Conservation (phyloP, 2,329 filamentous ascomycete genomes). For the Keithomyces neogunnii region DNA sequence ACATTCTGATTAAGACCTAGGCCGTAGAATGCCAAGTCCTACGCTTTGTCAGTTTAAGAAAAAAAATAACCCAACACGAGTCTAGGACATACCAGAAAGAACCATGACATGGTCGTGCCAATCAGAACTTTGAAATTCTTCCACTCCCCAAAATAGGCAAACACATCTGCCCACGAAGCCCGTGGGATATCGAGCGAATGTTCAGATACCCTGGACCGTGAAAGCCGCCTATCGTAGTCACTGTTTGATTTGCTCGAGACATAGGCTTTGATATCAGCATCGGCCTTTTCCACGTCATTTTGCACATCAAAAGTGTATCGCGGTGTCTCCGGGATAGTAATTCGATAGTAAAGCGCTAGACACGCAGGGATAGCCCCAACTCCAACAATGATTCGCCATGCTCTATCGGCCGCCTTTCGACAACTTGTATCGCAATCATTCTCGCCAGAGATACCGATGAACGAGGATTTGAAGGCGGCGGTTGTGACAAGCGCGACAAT, state of each 20-base stretch:
- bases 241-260: constrained; percentile 39
- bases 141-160: constrained; percentile 59
- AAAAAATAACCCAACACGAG: not conserved
- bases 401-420: constrained; percentile 63
- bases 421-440: constrained; percentile 52
- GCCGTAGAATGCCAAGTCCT: constrained; percentile 62
- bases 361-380: constrained; percentile 71
- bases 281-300: constrained; percentile 66
- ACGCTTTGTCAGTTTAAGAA: constrained; percentile 7
- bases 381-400: constrained; percentile 75
- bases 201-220: constrained; percentile 43
- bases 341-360: constrained; percentile 74
- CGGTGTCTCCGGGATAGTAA: constrained; percentile 79
- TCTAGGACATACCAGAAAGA: constrained; percentile 49
- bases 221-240: constrained; percentile 38
- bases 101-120: constrained; percentile 74
- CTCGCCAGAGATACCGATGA: constrained; percentile 31
- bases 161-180: constrained; percentile 62
- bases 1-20: constrained; percentile 69
- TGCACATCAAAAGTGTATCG: constrained; percentile 76
- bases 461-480: constrained; percentile 49
- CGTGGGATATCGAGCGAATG: constrained; percentile 53
- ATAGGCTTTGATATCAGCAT: constrained; percentile 60
- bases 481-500: constrained; percentile 64
- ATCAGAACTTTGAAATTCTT: constrained; percentile 62